Base-by-base conservation (phyloP, 176 grass and related monocot genomes). In the Juncus effusus region DNA sequence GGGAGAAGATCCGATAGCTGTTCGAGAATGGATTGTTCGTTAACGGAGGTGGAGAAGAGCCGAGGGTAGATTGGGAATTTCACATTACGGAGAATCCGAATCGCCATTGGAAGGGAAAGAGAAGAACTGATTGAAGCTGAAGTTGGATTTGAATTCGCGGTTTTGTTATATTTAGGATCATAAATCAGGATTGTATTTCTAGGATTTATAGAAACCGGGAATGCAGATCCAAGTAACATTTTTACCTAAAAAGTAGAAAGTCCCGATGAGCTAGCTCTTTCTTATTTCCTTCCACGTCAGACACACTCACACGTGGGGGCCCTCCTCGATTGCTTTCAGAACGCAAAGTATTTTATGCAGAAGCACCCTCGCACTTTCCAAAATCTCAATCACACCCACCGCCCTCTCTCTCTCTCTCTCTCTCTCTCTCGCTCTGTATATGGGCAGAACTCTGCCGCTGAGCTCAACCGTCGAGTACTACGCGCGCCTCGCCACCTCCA, bases 1-100 rank as follows among this genome's bases (percentile, higher is more conserved):
- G 82, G 60, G 9, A 79, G 75, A 69, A 96, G 81, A n/a, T 74
- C 10, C 41, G 65, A 81, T 54, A 96, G 74, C 62, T 86, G 83
- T 69, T 69, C 72, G 64, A 96, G 54, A 68, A 96, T 68, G 56
- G 82, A 64, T 53, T 75, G 81, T 59, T 87, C 79, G 50, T 79
- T 62, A 11, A 83, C 13, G 6, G 72, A 40, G 40, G 77, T 47
- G 16, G 59, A 62, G 9, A 45, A 16, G 37, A 19, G 41, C 7
- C 15, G 19, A 59, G 6, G 51, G 8, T 36, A 63, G 40, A 7
- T 37, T 40, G 3, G 42, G 63, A 77, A 72, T 52, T 14, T 13
- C 11, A 64, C 0, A 39, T 55, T 10, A 40, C 44, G 42, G 59
- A 64, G 65, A 56, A 15, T 12, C 40, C 64, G 12, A 66, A 66